Conservation (phyloP, 2,329 filamentous ascomycete species). For the Dothistroma pini region DNA sequence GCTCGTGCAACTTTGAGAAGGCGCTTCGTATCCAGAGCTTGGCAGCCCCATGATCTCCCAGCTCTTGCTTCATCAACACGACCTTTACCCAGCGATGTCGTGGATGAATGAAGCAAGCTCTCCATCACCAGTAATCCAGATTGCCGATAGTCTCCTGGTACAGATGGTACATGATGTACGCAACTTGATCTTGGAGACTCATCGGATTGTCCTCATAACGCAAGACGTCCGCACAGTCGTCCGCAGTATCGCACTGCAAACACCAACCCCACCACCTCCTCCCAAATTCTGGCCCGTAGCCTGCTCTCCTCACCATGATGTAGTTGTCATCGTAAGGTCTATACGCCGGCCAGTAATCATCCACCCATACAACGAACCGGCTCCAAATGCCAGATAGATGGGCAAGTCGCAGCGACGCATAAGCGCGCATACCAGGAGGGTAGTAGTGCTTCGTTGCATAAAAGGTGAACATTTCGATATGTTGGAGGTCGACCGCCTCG, state of each 20-base stretch:
- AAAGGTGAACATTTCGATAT: not conserved
- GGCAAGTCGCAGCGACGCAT: not conserved
- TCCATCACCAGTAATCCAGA: too few species aligned
- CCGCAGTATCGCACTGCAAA: not conserved
- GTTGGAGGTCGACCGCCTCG: not conserved
- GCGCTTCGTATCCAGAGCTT: too few species aligned
- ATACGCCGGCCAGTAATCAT: not conserved
- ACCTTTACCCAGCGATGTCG: too few species aligned
- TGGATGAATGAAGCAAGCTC: too few species aligned
- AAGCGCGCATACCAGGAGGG: not conserved
- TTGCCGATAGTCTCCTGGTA: too few species aligned
- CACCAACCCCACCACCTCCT: not conserved
- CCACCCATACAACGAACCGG: not conserved
- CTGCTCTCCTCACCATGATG: not conserved
- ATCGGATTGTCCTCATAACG: not conserved
- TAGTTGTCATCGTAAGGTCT: not conserved
- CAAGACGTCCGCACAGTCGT: not conserved
- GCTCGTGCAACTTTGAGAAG: too few species aligned
- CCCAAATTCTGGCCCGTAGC: not conserved
- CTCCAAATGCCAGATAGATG: not conserved
- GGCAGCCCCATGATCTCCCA: too few species aligned
- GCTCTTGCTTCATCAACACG: too few species aligned
- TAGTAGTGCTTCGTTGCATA: not conserved
- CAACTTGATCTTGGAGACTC: not conserved
- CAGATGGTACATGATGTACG: not conserved